Evolutionary conservation across 2,329 filamentous ascomycete species (phyloP).

Genomic region (Sporothrix brunneoviolacea): DNA sequence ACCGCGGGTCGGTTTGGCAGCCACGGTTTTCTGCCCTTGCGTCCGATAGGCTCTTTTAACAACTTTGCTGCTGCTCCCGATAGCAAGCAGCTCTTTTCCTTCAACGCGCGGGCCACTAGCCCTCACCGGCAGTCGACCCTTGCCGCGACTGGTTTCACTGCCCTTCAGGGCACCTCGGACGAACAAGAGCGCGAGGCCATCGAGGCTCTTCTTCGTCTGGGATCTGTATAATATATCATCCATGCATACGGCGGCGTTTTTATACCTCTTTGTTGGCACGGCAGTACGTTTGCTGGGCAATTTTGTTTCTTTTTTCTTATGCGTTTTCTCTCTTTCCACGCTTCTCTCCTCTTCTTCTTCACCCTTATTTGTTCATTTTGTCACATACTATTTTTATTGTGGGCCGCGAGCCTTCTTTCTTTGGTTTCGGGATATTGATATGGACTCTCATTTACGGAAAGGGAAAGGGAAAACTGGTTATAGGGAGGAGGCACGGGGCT

Average conservation of each 20-base stretch:
- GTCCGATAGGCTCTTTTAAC: constrained; percentile 41
- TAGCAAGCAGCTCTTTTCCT: constrained; percentile 41
- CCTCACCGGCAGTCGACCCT: constrained; percentile 38
- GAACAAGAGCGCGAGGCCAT: constrained; percentile 75
- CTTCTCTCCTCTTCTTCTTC: background rate
- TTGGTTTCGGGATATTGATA: constrained; percentile 1
- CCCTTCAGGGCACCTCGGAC: constrained; percentile 51
- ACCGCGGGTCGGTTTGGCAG: constrained; percentile 43
- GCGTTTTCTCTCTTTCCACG: constrained; percentile 4
- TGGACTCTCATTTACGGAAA: constrained; percentile 1
- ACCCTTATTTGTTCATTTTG: constrained; percentile 5
- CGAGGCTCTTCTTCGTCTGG: constrained; percentile 72
- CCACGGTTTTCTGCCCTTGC: constrained; percentile 38
- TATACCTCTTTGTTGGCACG: background rate
- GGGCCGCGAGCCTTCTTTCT: background rate
- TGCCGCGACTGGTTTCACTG: constrained; percentile 35
- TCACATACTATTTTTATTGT: background rate
- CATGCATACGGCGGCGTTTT: constrained; percentile 50
- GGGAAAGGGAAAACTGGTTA: background rate
- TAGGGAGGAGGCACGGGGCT: background rate
- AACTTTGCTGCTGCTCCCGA: constrained; percentile 22
- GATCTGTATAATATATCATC: constrained; percentile 59
- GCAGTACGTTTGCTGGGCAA: background rate
- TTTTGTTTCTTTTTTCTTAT: constrained; percentile 2
- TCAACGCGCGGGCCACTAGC: constrained; percentile 37